These are phyloP conservation scores for Ajuga chamaepitys DNA, from an alignment of 257 asterid genomes.

Conservation along the genomic window DNA sequence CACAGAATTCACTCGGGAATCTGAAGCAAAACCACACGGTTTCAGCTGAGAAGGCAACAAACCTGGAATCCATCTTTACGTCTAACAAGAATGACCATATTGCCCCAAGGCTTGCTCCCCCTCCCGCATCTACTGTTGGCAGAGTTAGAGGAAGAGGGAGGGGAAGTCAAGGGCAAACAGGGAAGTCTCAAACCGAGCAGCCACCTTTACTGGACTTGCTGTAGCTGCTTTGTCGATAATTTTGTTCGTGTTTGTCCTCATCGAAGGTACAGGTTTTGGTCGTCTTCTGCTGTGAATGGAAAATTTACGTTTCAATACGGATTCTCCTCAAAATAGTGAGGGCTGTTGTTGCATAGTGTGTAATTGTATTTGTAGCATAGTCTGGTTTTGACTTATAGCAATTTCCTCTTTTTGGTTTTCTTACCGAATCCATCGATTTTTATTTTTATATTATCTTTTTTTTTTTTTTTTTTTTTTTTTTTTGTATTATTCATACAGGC, in stretches of 20 bases:
- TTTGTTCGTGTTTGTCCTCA: background rate
- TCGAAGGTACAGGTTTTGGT: conserved; percentile 18
- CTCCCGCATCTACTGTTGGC: conserved; percentile 74
- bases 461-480: no score
- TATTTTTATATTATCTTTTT: background rate
- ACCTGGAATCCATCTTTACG: conserved; percentile 75
- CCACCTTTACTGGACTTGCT: conserved; percentile 83
- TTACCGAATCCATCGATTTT: background rate
- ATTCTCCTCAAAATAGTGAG: conserved; percentile 20
- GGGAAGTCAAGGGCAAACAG: conserved; percentile 56
- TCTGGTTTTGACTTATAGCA: conserved; percentile 21
- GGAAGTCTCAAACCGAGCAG: conserved; percentile 46
- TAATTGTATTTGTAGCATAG: conserved; percentile 34
- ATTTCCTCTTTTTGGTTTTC: background rate
- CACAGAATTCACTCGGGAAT: conserved; percentile 56
- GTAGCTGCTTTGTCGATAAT: conserved; percentile 18
- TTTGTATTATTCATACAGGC: conserved; percentile 28
- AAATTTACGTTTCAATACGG: conserved; percentile 10
- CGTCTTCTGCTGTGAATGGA: conserved; percentile 14
- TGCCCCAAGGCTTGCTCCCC: conserved; percentile 93
- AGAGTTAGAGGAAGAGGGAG: conserved; percentile 88
- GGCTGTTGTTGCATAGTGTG: conserved; percentile 21
- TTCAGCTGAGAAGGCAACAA: conserved; percentile 42
- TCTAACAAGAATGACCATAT: conserved; percentile 55
- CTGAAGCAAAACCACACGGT: conserved; percentile 46